These are phyloP conservation scores for Piromyces sp. DNA, from an alignment of 192 early-diverging fungal species.

Conservation along the genomic window DNA sequence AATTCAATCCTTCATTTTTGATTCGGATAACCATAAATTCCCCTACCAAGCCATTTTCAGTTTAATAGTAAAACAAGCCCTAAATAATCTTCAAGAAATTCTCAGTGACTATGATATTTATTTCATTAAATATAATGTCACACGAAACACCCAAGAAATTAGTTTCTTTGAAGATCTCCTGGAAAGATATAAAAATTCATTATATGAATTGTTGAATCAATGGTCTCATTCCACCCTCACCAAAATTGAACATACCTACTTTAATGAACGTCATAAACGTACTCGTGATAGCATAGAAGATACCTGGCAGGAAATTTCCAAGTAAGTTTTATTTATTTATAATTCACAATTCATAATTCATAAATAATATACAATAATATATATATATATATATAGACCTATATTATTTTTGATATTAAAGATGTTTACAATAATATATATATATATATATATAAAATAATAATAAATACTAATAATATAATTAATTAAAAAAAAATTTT, in stretches of 20 bases:
- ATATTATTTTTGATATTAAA: no score
- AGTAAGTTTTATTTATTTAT: not conserved
- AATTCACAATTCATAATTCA: not conserved
- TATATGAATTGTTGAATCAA: not conserved
- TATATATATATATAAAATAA: no score
- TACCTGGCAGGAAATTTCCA: not conserved
- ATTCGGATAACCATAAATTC: not conserved
- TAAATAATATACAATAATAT: no score
- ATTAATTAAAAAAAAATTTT: no score
- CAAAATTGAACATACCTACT: not conserved
- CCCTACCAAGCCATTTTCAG: not conserved
- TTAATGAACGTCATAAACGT: not conserved
- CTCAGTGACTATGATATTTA: not conserved
- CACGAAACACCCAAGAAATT: not conserved
- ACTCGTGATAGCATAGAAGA: not conserved
- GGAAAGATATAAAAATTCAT: not conserved
- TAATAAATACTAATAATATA: no score
- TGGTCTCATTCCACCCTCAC: not conserved
- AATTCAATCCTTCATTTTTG: not conserved
- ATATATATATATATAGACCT: no score
- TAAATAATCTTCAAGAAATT: not conserved
- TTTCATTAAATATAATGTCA: not conserved
- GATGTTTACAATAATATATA: no score
- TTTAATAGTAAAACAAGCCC: not conserved
- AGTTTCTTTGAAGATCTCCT: not conserved